Conservation (phyloP, 2,329 filamentous ascomycete species). For the Hymenoscyphus infarciens region DNA sequence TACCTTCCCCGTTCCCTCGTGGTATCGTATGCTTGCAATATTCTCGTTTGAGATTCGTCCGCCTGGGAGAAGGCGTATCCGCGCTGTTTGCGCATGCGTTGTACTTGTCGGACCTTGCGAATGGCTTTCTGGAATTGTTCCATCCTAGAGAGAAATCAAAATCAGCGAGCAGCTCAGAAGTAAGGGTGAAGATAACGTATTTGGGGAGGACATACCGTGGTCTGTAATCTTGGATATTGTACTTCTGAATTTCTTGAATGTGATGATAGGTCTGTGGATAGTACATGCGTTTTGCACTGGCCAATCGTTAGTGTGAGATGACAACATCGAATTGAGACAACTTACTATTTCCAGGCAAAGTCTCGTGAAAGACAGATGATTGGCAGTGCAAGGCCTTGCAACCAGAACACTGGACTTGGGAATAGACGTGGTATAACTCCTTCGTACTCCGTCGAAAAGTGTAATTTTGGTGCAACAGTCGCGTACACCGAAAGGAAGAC, state of each 20-base stretch:
- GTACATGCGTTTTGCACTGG: conserved; percentile 84
- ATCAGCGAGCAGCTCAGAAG: background rate
- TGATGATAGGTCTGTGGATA: conserved; percentile 94
- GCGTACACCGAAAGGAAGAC: conserved; percentile 86
- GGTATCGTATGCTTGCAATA: conserved; percentile 96
- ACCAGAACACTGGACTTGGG: conserved; percentile 81
- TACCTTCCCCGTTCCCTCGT: conserved; percentile 87
- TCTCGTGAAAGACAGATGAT: conserved; percentile 81
- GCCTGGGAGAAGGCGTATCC: conserved; percentile 98
- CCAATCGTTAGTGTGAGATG: conserved; percentile 21
- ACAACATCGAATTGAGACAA: conserved; percentile 8
- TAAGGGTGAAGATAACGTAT: background rate
- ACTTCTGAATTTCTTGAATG: conserved; percentile 99
- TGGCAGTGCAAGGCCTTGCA: conserved; percentile 79
- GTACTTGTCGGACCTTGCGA: conserved; percentile 94
- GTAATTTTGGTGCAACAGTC: conserved; percentile 75
- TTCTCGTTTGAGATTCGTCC: conserved; percentile 90
- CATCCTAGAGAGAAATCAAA: conserved; percentile 60
- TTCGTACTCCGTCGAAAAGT: conserved; percentile 78
- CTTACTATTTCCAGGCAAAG: conserved; percentile 88
- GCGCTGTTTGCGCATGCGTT: conserved; percentile 98
- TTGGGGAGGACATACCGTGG: conserved; percentile 62
- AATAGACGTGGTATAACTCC: conserved; percentile 82
- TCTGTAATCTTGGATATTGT: conserved; percentile 98
- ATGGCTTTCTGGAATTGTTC: conserved; percentile 99